Conservation (phyloP, 768 basidiomycete species). For the Boletus eberwhitei region DNA sequence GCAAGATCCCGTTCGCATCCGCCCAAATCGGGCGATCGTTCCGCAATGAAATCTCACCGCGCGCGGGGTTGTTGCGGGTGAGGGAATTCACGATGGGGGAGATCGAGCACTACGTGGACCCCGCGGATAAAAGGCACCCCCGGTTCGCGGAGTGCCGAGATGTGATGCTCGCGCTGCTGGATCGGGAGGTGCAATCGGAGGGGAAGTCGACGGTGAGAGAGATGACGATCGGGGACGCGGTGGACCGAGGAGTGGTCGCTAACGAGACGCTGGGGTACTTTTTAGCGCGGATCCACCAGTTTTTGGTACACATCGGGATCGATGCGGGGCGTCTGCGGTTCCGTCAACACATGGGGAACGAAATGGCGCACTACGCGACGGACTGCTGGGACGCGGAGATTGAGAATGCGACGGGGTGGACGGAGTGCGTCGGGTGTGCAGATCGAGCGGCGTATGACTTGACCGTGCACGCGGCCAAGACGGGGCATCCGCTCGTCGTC, state of each 20-base stretch:
- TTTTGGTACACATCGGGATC: slow-evolving; percentile 89
- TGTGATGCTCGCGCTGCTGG: slow-evolving; percentile 70
- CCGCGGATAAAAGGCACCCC: slow-evolving; percentile 81
- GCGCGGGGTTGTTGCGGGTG: slow-evolving; percentile 92
- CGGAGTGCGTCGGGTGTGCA: slow-evolving; percentile 98
- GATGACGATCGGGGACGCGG: slow-evolving; percentile 87
- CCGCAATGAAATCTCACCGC: slow-evolving; percentile 97
- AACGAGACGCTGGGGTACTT: slow-evolving; percentile 99
- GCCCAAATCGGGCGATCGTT: slow-evolving; percentile 96
- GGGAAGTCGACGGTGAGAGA: slow-evolving; percentile 62
- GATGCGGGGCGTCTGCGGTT: slow-evolving; percentile 80
- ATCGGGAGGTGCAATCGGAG: slow-evolving; percentile 76
- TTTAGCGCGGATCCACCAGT: slow-evolving; percentile 86
- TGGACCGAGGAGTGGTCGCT: slow-evolving; percentile 80
- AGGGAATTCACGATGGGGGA: slow-evolving; percentile 99
- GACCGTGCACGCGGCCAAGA: slow-evolving; percentile 80
- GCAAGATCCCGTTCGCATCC: slow-evolving; percentile 92
- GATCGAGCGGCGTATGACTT: slow-evolving; percentile 97
- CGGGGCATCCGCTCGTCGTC: slow-evolving; percentile 83
- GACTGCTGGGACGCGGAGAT: slow-evolving; percentile 99
- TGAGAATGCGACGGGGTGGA: slow-evolving; percentile 82
- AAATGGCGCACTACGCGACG: slow-evolving; percentile 99
- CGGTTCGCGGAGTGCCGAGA: slow-evolving; percentile 82
- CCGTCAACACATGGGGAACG: slow-evolving; percentile 97
- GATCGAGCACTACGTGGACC: slow-evolving; percentile 99